A percentile compares a stretch with the other conserved stretches of the same genome.
Conservation (phyloP, 2,329 filamentous ascomycete species). For the Alternaria sp. region DNA sequence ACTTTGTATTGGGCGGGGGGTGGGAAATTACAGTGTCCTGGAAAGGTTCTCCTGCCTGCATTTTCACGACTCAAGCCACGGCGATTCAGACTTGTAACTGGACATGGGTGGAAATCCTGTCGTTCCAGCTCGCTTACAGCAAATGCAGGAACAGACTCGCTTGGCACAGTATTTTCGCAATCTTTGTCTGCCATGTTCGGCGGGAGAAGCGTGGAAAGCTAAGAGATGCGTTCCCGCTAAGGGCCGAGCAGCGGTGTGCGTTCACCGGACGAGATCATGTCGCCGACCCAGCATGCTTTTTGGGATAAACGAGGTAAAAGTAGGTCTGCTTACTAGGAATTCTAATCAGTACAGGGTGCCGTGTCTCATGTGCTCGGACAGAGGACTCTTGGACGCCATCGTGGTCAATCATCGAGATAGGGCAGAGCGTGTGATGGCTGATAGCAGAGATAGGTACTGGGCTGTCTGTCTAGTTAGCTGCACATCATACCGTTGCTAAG, state of each 20-base stretch:
- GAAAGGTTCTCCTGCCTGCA: not conserved
- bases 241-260: conserved; percentile 15
- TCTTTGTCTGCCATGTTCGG: not conserved
- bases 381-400: not conserved
- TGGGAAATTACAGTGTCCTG: conserved; percentile 1
- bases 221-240: not conserved
- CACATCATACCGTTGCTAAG: conserved; percentile 12
- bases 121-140: conserved; percentile 10
- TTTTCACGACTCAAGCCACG: conserved; percentile 7
- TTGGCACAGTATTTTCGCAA: conserved; percentile 6
- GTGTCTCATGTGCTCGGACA: not conserved
- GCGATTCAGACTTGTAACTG: conserved; percentile 1
- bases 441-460: conserved; percentile 8
- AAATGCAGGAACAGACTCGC: conserved; percentile 16
- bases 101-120: conserved; percentile 3
- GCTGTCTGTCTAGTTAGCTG: conserved; percentile 12
- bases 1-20: not conserved
- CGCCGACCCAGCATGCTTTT: conserved; percentile 8
- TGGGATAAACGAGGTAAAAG: not conserved
- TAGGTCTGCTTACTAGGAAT: not conserved
- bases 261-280: conserved; percentile 3
- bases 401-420: not conserved
- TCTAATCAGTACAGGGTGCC: conserved; percentile 3
- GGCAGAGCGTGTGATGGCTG: not conserved
- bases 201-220: conserved; percentile 2